phyloP scores from a whole-genome alignment of 495 filamentous ascomycete genomes.

The Choiromyces venosus region DNA sequence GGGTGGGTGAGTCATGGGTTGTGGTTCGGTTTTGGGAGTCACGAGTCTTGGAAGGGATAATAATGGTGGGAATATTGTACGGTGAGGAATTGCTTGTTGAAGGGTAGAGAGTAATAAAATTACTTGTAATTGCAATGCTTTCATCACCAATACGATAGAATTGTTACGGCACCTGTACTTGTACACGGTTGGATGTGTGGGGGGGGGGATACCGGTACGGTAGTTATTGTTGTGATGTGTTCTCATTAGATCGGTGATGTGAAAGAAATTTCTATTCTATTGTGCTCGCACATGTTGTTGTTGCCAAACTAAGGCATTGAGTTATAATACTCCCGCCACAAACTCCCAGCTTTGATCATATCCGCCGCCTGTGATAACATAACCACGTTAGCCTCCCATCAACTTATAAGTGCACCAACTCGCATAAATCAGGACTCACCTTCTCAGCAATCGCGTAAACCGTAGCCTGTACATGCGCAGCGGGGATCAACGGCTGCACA shows the following conservation, averaged over 20 bases:
- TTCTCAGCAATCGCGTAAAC: constrained; percentile 57
- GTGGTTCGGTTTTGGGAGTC: neutral
- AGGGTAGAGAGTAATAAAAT: too few species aligned
- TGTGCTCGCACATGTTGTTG: too few species aligned
- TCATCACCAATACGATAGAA: too few species aligned
- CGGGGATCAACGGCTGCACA: constrained; percentile 53
- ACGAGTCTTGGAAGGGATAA: too few species aligned
- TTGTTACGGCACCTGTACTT: too few species aligned
- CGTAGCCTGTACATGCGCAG: constrained; percentile 50
- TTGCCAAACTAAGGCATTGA: too few species aligned
- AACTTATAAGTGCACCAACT: too few species aligned
- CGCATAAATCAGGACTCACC: constrained; percentile 23
- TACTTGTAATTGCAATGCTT: too few species aligned
- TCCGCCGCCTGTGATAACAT: neutral
- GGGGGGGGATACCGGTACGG: neutral
- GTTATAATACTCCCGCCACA: neutral
- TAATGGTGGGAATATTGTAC: too few species aligned
- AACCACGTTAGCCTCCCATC: neutral
- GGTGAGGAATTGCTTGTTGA: too few species aligned
- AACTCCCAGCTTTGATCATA: neutral
- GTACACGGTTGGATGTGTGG: neutral
- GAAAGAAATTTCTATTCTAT: neutral
- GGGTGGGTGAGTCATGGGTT: neutral
- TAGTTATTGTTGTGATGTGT: neutral
- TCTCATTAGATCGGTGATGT: neutral